A percentile compares a stretch with the other conserved stretches of the same genome.
Evolutionary conservation across 2,329 filamentous ascomycete genomes (phyloP).

Genomic region (Aspergillus hiratsukae): DNA sequence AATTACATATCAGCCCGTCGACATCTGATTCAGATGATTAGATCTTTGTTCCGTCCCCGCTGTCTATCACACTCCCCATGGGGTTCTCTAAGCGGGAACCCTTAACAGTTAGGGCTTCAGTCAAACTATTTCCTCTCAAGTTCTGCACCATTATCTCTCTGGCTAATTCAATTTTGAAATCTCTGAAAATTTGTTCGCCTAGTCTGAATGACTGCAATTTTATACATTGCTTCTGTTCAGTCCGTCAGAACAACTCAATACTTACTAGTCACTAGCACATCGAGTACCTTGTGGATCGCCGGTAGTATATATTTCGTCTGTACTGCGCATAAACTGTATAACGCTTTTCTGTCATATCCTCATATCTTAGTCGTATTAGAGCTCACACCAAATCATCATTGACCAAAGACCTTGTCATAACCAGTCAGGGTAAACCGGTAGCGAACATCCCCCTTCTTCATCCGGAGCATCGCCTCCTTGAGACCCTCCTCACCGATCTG

Average conservation of each 20-base stretch:
- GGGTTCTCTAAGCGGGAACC: not conserved
- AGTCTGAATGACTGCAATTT: not conserved
- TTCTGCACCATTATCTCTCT: not conserved
- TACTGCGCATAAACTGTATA: not conserved
- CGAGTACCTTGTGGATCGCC: not conserved
- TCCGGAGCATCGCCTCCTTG: constrained; percentile 64
- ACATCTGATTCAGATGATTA: not conserved
- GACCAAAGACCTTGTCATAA: constrained; percentile 35
- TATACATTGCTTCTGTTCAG: too few species aligned
- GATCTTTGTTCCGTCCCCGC: not conserved
- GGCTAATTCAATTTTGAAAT: not conserved
- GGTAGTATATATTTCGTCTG: not conserved
- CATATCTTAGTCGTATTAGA: not conserved
- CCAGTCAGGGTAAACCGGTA: constrained; percentile 66
- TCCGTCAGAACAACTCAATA: too few species aligned
- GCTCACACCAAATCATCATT: not conserved
- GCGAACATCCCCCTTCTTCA: constrained; percentile 66
- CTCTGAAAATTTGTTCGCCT: too few species aligned
- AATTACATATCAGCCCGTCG: not conserved
- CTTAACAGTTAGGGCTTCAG: too few species aligned
- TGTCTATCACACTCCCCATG: too few species aligned
- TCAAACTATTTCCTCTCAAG: not conserved
- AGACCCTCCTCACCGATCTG: constrained; percentile 67
- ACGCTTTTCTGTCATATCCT: not conserved
- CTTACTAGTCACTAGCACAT: not conserved